phyloP scores from a whole-genome alignment of 768 basidiomycete genomes.

The Naganishia randhawae region DNA sequence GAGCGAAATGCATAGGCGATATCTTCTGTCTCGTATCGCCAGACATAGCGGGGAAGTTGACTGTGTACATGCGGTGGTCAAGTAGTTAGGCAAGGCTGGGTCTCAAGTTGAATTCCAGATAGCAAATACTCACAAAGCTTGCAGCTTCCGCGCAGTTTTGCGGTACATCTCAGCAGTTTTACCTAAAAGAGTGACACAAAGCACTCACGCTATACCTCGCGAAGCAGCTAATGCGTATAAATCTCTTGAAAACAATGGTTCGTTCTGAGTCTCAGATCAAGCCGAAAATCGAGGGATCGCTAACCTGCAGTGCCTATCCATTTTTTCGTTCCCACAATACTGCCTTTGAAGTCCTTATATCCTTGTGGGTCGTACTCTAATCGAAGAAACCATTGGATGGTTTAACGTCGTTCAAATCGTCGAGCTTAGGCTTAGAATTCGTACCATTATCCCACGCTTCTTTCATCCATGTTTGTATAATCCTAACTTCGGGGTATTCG shows the following conservation, averaged over 20 bases:
- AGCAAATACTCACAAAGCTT: constrained; percentile 53
- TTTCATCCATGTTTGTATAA: constrained; percentile 75
- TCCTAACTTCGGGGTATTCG: constrained; percentile 61
- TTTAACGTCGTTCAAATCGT: not conserved
- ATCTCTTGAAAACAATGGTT: constrained; percentile 53
- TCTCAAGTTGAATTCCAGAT: not conserved
- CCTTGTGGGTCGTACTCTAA: constrained; percentile 73
- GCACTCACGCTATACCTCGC: constrained; percentile 74
- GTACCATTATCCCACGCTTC: constrained; percentile 72
- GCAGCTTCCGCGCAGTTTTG: constrained; percentile 42
- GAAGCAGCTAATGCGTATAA: constrained; percentile 72
- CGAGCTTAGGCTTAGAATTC: not conserved
- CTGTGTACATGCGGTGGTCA: constrained; percentile 19
- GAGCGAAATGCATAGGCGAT: constrained; percentile 53
- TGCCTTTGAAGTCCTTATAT: constrained; percentile 59
- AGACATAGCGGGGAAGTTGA: constrained; percentile 44
- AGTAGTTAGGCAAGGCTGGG: not conserved
- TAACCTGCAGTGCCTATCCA: constrained; percentile 79
- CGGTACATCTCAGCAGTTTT: not conserved
- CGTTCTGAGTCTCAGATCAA: not conserved
- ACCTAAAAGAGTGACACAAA: not conserved
- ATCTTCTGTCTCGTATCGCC: constrained; percentile 25
- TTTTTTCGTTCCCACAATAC: constrained; percentile 60
- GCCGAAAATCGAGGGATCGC: constrained; percentile 9
- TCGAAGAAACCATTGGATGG: not conserved